A percentile compares a stretch with the other conserved stretches of the same genome.
Conservation (phyloP, 495 filamentous ascomycete genomes). For the Aspergillus heteromorphus region DNA sequence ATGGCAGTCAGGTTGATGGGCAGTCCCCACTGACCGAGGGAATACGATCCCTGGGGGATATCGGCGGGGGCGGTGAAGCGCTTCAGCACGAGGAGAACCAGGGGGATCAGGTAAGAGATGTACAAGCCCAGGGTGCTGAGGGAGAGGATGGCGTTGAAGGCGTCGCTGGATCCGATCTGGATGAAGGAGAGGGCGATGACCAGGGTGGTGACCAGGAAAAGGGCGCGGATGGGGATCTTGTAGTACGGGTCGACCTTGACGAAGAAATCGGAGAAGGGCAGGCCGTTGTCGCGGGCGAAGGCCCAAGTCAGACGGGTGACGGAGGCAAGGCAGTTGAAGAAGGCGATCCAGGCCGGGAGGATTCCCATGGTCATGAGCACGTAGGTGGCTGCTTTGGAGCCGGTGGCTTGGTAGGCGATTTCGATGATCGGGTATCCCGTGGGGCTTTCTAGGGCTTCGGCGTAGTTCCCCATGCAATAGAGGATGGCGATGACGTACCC, state of each 20-base stretch:
- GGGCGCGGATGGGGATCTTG: constrained; percentile 43
- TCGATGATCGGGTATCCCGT: constrained; percentile 51
- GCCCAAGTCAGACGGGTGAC: constrained; percentile 52
- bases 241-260: constrained; percentile 35
- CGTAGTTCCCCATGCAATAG: constrained; percentile 39
- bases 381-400: constrained; percentile 38
- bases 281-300: constrained; percentile 55
- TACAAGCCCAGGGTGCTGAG: constrained; percentile 43
- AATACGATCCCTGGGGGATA: constrained; percentile 27
- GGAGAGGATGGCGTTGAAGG: constrained; percentile 47
- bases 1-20: constrained; percentile 40
- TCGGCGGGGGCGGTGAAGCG: constrained; percentile 19
- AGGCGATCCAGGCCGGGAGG: constrained; percentile 35
- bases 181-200: constrained; percentile 44
- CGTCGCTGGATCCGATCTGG: constrained; percentile 41
- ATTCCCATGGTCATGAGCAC: constrained; percentile 38
- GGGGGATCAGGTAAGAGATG: constrained; percentile 47
- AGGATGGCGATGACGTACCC: constrained; percentile 35
- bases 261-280: constrained; percentile 51
- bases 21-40: constrained; percentile 29
- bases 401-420: constrained; percentile 46
- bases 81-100: constrained; percentile 32
- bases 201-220: constrained; percentile 34
- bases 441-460: constrained; percentile 24
- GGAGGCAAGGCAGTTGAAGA: constrained; percentile 47